Base-by-base conservation (phyloP, 2,329 filamentous ascomycete genomes). In the Stylonectria norvegica region DNA sequence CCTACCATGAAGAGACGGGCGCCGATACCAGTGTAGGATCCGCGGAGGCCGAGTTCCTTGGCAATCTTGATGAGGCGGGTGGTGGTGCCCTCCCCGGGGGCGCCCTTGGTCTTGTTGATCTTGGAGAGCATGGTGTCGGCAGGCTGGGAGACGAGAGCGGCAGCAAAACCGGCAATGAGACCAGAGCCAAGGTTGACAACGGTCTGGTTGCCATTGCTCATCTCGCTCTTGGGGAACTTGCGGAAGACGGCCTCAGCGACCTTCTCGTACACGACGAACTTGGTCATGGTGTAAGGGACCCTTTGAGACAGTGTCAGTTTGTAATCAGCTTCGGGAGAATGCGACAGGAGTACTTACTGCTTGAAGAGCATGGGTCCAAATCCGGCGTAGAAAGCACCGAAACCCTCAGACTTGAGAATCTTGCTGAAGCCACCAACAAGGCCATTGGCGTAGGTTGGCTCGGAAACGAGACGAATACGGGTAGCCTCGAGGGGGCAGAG, bases 241-340 rank as follows among this genome's bases (percentile, higher is more conserved):
- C 71, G 67, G 78, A 83, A 91, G 73, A 86, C 68, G 55, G 75
- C 61, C 75, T 93, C 88, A 59, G 81, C 74, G 59, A 89, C 85
- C 79, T 91, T 91, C 75, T 94, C 88, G 79, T 81, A 93, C 60
- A 90, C 88, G 70, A 91, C 88, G 75, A 94, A 94, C 78, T 94
- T 94, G 79, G 88, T 77, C 85, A 93, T 90, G 69, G 88, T 94
- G 77, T 94, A 94, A 53, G 88, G 88, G 58, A 94, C 83, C 78
- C 85, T 88, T 52, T 5, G 33, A 7, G 23, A 19, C 1, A 6
- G 33, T 43, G 47, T 62, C 38, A 62, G 18, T 5, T 4, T 22
- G 7, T 18, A 27, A 20, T n/a, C 30, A 25, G 11, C 20, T 12
- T 16, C 15, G 11, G n/a, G 6, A 22, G 4, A 19, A 3, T 11